Evolutionary conservation across 2,329 filamentous ascomycete species (phyloP).

Genomic region (Hypoxylon sp.): DNA sequence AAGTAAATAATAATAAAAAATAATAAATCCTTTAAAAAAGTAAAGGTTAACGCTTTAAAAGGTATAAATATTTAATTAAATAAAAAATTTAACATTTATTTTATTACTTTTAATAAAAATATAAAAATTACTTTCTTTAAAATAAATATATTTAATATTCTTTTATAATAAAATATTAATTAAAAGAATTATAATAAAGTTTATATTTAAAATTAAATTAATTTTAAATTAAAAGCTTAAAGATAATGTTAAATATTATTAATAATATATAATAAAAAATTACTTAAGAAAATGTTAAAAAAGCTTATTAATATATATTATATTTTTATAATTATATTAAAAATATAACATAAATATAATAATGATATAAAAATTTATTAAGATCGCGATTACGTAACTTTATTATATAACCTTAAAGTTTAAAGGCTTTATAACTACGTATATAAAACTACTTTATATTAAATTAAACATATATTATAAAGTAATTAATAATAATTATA

Average conservation of each 20-base stretch:
- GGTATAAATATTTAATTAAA: too few species aligned
- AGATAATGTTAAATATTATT: background rate
- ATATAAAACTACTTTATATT: too few species aligned
- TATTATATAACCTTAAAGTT: too few species aligned
- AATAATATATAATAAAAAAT: background rate
- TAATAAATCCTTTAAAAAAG: too few species aligned
- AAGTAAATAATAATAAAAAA: too few species aligned
- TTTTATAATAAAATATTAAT: background rate
- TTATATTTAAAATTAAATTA: background rate
- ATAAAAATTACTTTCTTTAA: background rate
- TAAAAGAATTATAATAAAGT: background rate
- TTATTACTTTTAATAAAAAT: background rate
- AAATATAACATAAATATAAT: background rate
- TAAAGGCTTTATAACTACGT: too few species aligned
- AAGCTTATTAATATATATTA: background rate
- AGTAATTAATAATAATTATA: too few species aligned
- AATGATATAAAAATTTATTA: too few species aligned
- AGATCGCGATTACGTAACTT: too few species aligned
- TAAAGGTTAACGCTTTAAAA: background rate
- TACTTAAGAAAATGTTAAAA: slow-evolving; percentile 1
- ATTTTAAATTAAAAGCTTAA: slow-evolving; percentile 1
- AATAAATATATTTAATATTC: background rate
- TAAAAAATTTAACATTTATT: too few species aligned
- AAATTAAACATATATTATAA: too few species aligned
- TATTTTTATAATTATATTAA: background rate